Evolutionary conservation across 2,329 filamentous ascomycete genomes (phyloP).

Genomic region (Calonectria naviculata): DNA sequence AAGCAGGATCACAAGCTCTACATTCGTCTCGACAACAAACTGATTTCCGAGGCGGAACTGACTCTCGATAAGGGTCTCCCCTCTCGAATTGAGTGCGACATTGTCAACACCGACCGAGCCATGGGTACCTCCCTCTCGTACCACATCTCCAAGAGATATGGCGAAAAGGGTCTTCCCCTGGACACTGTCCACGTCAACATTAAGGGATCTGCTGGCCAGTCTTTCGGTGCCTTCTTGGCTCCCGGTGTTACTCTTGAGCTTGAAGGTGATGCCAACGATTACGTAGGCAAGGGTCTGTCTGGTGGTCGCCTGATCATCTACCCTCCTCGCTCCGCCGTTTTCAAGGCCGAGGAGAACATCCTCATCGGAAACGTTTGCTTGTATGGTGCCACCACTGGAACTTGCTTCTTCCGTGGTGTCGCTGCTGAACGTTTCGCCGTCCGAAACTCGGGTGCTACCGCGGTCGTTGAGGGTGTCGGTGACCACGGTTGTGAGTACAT

Average conservation of each 20-base stretch:
- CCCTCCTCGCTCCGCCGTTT: constrained; percentile 88
- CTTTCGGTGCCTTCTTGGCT: constrained; percentile 93
- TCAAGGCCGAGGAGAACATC: constrained; percentile 96
- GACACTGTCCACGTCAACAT: constrained; percentile 98
- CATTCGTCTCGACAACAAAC: constrained; percentile 93
- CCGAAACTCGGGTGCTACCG: constrained; percentile 93
- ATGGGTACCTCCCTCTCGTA: constrained; percentile 95
- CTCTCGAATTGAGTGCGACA: constrained; percentile 92
- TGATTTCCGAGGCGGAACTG: constrained; percentile 94
- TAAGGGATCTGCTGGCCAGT: constrained; percentile 95
- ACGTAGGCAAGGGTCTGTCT: constrained; percentile 95
- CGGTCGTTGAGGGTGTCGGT: constrained; percentile 96
- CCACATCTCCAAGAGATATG: constrained; percentile 93
- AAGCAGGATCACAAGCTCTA: constrained; percentile 98
- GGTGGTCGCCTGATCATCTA: constrained; percentile 95
- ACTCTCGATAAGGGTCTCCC: constrained; percentile 95
- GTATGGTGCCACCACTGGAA: constrained; percentile 91
- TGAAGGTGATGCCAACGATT: constrained; percentile 96
- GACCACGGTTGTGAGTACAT: constrained; percentile 99
- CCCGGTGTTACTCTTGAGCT: constrained; percentile 94
- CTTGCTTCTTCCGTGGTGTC: constrained; percentile 96
- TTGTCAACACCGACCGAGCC: constrained; percentile 95
- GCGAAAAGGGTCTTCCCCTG: constrained; percentile 87
- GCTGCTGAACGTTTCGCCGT: constrained; percentile 97
- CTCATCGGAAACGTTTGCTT: constrained; percentile 94